Evolutionary conservation across 495 filamentous ascomycete species (phyloP), one percentile per base, ranked within the genome.

Genomic region (Hypoxylon crocopeplum): DNA sequence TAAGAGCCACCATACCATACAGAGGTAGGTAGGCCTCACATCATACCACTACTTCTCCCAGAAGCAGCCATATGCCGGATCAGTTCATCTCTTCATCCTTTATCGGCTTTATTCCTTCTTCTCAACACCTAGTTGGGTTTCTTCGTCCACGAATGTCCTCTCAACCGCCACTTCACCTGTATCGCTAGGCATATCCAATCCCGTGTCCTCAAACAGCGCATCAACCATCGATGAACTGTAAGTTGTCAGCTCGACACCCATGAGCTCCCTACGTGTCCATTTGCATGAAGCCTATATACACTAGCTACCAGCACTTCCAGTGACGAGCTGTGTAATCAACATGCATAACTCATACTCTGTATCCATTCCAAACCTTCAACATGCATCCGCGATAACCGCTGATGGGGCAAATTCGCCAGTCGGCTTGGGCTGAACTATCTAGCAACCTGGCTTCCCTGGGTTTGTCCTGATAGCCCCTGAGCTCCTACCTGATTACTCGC

Each of bases 21-120:
- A 13, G n/a, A 29, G 19, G 25, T 37, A 53, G 24, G 41, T 42
- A 24, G 46, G 20, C 39, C 50, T 57, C 36, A 36, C 41, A 62
- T 57, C 39, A 62, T 56, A 29, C 52, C 59, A 46, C 16, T 22
- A 46, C 46, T 7, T 32, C 38, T 44, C 46, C 38, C 40, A n/a
- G 13, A 59, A n/a, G n/a, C n/a, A n/a, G 19, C 42, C 45, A 53
- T 54, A 57, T 41, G 46, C 32, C 39, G 21, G 24, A 54, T n/a
- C 12, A 33, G 10, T 13, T 34, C 17, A 19, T 19, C 36, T 22
- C 22, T 36, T 32, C 38, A 25, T 50, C 39, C 30, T 30, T 27
- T 11, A 47, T 20, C 21, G 36, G 15, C 24, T 45, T 53, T 25
- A 8, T 38, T 42, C 21, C 22, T 34, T 24, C 37, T 44, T 56